Evolutionary conservation across 257 asterid genomes (phyloP).

Genomic region (Nemophila menziesii): DNA sequence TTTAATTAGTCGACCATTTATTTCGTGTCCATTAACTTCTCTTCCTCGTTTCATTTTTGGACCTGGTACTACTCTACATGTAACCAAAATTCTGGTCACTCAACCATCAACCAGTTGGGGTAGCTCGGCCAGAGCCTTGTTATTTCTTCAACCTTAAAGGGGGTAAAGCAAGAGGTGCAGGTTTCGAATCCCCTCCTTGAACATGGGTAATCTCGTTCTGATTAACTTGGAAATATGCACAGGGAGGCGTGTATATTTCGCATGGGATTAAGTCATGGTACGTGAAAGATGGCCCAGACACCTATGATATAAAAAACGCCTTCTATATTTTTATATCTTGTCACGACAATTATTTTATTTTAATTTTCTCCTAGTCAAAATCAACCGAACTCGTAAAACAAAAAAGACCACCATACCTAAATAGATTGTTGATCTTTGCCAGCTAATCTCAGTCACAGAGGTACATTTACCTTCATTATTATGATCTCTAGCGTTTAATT

Average conservation of each 20-base stretch:
- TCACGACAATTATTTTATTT: background rate
- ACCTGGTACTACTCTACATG: constrained; percentile 23
- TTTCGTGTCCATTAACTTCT: constrained; percentile 14
- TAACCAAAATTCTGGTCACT: constrained; percentile 29
- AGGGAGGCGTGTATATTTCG: too few relatives aligned
- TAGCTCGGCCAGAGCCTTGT: too few relatives aligned
- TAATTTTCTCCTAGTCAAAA: constrained; percentile 21
- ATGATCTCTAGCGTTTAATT: constrained; percentile 3
- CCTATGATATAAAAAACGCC: too few relatives aligned
- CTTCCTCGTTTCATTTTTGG: constrained; percentile 14
- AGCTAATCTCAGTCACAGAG: constrained; percentile 19
- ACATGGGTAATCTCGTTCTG: too few relatives aligned
- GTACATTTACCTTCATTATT: constrained; percentile 16
- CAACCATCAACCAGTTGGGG: too few relatives aligned
- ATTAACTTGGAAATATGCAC: too few relatives aligned
- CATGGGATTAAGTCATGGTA: too few relatives aligned
- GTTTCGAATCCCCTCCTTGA: too few relatives aligned
- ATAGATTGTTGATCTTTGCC: background rate
- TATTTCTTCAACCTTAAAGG: too few relatives aligned
- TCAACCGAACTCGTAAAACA: constrained; percentile 12
- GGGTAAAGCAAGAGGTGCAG: too few relatives aligned
- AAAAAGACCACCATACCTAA: constrained; percentile 18
- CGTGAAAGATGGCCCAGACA: too few relatives aligned
- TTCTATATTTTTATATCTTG: constrained; percentile 12
- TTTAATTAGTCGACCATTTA: constrained; percentile 7